Evolutionary conservation across 176 grass and related monocot genomes (phyloP).

Genomic region (Carex myosuroides): DNA sequence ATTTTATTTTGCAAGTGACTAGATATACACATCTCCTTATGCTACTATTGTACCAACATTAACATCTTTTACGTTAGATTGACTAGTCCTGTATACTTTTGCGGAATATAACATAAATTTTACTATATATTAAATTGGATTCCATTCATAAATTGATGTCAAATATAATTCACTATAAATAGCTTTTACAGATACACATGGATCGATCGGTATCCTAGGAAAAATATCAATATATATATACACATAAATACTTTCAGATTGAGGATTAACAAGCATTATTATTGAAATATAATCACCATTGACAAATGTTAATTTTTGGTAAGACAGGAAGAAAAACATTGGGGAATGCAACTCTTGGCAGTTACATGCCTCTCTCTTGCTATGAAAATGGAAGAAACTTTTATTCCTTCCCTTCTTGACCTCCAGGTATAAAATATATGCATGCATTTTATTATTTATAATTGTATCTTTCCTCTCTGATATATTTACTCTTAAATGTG

Average conservation of each 20-base stretch:
- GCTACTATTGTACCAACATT: neutral
- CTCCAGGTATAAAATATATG: slow-evolving; percentile 51
- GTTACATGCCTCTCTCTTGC: slow-evolving; percentile 92
- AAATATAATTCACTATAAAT: neutral
- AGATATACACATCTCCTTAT: neutral
- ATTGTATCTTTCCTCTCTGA: neutral
- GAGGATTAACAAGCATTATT: neutral
- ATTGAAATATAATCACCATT: neutral
- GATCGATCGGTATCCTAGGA: too few species aligned
- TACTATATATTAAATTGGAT: too few species aligned
- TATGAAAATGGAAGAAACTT: slow-evolving; percentile 91
- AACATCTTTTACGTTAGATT: neutral
- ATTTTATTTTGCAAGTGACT: neutral
- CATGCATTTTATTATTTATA: neutral
- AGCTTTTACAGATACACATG: neutral
- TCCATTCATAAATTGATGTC: too few species aligned
- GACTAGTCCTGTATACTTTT: neutral
- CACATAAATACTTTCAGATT: neutral
- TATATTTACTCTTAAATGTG: neutral
- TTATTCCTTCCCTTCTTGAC: slow-evolving; percentile 76
- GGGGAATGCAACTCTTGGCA: slow-evolving; percentile 91
- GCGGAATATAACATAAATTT: neutral
- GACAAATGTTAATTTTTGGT: neutral
- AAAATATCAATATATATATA: neutral
- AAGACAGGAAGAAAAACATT: slow-evolving; percentile 63